phyloP scores from a whole-genome alignment of 805 yeast species.

The Candida insectorum region DNA sequence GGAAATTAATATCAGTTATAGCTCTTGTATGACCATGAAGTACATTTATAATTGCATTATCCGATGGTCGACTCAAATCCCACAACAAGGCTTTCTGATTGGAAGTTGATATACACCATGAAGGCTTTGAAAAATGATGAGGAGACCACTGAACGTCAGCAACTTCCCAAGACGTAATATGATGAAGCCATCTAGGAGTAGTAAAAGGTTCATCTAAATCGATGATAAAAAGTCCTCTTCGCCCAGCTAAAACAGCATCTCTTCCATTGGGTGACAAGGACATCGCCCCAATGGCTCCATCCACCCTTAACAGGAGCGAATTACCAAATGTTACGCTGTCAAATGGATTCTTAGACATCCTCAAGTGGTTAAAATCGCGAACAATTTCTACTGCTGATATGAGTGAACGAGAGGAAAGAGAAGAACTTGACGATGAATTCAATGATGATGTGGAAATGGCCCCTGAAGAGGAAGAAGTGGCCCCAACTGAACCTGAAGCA shows the following conservation, averaged over 20 bases:
- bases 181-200: constrained; percentile 91
- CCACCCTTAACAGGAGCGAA: constrained; percentile 79
- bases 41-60: constrained; percentile 77
- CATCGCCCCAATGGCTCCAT: constrained; percentile 90
- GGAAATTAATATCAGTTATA: constrained; percentile 93
- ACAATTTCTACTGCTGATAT: too few species aligned
- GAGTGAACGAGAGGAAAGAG: too few species aligned
- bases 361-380: constrained; percentile 1
- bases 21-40: constrained; percentile 91
- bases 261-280: constrained; percentile 86
- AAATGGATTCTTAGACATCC: constrained; percentile 20
- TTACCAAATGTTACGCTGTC: constrained; percentile 69
- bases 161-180: constrained; percentile 94
- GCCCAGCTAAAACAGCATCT: constrained; percentile 87
- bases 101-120: constrained; percentile 91
- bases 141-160: constrained; percentile 99
- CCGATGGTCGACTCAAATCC: constrained; percentile 75
- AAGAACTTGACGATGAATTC: constrained; percentile 27
- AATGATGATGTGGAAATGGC: constrained; percentile 15
- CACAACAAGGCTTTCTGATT: constrained; percentile 94
- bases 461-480: neutral
- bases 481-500: constrained; percentile 2
- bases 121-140: constrained; percentile 68
- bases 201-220: constrained; percentile 94
- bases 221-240: constrained; percentile 79